These are phyloP conservation scores for Patellifolia procumbens DNA, from an alignment of 179 eudicot species.

Conservation along the genomic window DNA sequence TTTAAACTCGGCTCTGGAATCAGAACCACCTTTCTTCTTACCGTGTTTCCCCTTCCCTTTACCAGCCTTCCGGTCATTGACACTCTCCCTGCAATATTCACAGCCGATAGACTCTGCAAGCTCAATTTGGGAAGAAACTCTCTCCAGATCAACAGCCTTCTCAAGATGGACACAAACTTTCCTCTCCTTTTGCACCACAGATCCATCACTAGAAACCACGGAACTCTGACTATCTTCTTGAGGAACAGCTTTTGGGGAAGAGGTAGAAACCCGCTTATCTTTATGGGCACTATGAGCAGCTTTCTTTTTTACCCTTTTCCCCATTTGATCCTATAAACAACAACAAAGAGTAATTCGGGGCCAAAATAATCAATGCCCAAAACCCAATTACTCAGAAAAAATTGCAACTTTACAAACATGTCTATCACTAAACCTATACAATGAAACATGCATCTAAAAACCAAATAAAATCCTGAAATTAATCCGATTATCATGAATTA, in stretches of 20 bases:
- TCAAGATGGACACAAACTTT: constrained; percentile 67
- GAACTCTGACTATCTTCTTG: constrained; percentile 28
- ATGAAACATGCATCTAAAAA: too few relatives aligned
- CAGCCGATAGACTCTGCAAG: constrained; percentile 52
- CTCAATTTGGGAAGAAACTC: constrained; percentile 48
- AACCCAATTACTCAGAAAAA: neutral
- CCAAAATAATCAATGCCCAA: constrained; percentile 7
- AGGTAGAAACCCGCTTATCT: constrained; percentile 46
- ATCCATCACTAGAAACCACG: constrained; percentile 36
- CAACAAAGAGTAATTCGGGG: neutral
- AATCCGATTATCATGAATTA: too few relatives aligned
- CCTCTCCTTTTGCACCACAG: constrained; percentile 45
- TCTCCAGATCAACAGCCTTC: constrained; percentile 57
- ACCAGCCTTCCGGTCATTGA: constrained; percentile 51
- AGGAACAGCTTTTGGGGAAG: constrained; percentile 35
- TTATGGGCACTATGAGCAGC: constrained; percentile 59
- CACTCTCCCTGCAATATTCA: constrained; percentile 74
- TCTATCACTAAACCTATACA: too few relatives aligned
- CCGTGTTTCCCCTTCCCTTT: constrained; percentile 70
- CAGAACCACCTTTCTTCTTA: constrained; percentile 57
- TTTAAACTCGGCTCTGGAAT: constrained; percentile 45
- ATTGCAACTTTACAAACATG: too few relatives aligned
- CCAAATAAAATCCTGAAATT: too few relatives aligned
- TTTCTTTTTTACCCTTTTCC: constrained; percentile 70
- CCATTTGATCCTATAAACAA: constrained; percentile 64